phyloP scores from a whole-genome alignment of 2,329 filamentous ascomycete species.

The Hymenoscyphus scutula region DNA sequence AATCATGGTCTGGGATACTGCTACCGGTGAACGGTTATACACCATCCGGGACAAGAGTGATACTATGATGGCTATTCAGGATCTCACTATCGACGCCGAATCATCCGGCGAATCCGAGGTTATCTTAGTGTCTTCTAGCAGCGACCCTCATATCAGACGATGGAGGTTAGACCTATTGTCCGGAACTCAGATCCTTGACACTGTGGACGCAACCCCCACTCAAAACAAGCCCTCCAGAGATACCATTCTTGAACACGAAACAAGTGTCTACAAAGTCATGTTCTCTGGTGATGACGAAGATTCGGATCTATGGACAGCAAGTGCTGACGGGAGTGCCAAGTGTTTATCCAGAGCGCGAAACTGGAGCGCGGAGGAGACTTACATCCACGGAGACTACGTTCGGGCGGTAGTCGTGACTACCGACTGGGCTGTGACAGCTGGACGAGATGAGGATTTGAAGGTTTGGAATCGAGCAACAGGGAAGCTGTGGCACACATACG shows the following conservation, averaged over 20 bases:
- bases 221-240: conserved; percentile 41
- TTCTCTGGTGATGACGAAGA: conserved; percentile 64
- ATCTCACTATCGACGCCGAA: conserved; percentile 71
- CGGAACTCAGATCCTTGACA: conserved; percentile 52
- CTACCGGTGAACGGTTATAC: conserved; percentile 66
- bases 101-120: conserved; percentile 50
- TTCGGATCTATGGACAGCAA: conserved; percentile 84
- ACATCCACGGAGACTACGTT: conserved; percentile 86
- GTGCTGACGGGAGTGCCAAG: conserved; percentile 84
- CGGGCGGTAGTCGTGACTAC: conserved; percentile 74
- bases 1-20: conserved; percentile 79
- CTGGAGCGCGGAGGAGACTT: conserved; percentile 69
- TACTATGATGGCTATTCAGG: conserved; percentile 74
- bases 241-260: conserved; percentile 78
- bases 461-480: conserved; percentile 79
- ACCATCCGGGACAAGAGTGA: conserved; percentile 71
- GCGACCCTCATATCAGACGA: conserved; percentile 73
- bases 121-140: conserved; percentile 75
- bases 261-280: conserved; percentile 77
- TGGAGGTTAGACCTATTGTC: conserved; percentile 62
- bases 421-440: conserved; percentile 80
- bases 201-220: conserved; percentile 34
- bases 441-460: conserved; percentile 86
- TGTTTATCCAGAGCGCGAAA: conserved; percentile 67
- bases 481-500: conserved; percentile 68